Base-by-base conservation (phyloP, 495 filamentous ascomycete species). In the Annulohypoxylon bovei region DNA sequence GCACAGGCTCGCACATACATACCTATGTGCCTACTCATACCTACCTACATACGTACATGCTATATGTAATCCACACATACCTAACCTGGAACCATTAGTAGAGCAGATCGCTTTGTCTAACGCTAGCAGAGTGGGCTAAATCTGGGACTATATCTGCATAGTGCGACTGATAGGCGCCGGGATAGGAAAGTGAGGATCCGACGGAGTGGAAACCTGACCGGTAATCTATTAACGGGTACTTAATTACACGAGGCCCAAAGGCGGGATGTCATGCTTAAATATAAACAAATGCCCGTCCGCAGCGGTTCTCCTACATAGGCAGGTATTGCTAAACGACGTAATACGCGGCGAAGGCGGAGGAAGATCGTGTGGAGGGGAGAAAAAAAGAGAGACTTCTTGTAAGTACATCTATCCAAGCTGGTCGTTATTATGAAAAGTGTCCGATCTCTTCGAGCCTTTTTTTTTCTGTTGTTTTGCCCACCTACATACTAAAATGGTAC, bases 401-500 rank as follows among this genome's bases (percentile, higher is more conserved):
- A 72, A 68, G 59, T 65, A 67, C 64, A 67, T 68, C 25, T 54
- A 60, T 42, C 59, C 59, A 68, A 30, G 12, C 23, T 40, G 30
- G 16, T 53, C 49, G n/a, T 53, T 28, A 33, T 50, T 58, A 58
- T 40, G 22, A 50, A 46, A 33, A 44, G 47, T 18, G 65, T 22
- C 27, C 33, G 30, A 52, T 42, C 63, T 50, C 33, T 8, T 57
- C 35, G 7, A 32, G 23, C 44, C 39, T 35, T 39, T 66, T 52
- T 42, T 30, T 37, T 40, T 62, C 33, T 46, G 3, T 28, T 61
- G 28, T 65, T 60, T 55, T 27, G 58, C 53, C 58, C 28, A 12
- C 52, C 39, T 52, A 12, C 52, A 28, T 52, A 20, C 62, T 33
- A 16, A 50, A 49, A 49, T 49, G 9, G 27, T 14, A 12, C 28